phyloP scores from a whole-genome alignment of 129 eudicot genomes.

The Pittosporum tobira region DNA sequence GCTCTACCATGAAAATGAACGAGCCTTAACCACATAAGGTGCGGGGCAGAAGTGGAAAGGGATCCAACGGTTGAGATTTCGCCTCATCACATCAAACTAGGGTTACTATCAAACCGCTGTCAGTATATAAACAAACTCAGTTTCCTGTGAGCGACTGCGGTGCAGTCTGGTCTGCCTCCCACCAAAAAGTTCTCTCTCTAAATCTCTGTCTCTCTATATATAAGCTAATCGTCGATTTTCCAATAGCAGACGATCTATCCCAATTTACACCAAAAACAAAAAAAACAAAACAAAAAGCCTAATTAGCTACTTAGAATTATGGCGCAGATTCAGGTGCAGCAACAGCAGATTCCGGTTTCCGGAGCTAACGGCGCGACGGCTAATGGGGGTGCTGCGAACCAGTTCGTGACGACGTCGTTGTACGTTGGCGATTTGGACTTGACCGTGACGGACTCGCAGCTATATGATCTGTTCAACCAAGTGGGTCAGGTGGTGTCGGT shows the following conservation, averaged over 20 bases:
- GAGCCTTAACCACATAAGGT: too few relatives aligned
- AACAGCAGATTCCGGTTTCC: constrained; percentile 23
- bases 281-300: background rate
- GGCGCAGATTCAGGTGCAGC: constrained; percentile 76
- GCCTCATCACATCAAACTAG: background rate
- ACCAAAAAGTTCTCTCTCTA: constrained; percentile 3
- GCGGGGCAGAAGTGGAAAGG: background rate
- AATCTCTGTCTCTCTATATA: background rate
- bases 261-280: background rate
- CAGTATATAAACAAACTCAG: background rate
- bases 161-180: constrained; percentile 18
- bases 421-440: constrained; percentile 10
- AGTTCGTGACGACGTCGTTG: constrained; percentile 12
- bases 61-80: constrained; percentile 17
- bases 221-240: background rate
- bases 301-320: too few relatives aligned
- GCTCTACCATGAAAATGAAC: too few relatives aligned
- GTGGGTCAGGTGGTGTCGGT: constrained; percentile 17
- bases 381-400: background rate
- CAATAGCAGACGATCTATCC: constrained; percentile 6
- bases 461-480: constrained; percentile 14
- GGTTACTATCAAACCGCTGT: background rate
- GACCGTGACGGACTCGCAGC: constrained; percentile 12
- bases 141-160: constrained; percentile 2
- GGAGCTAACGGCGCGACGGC: constrained; percentile 32